A percentile compares a stretch with the other conserved stretches of the same genome.
Evolutionary conservation across 441 rosid species (phyloP).

Genomic region (Erysimum pusillum): DNA sequence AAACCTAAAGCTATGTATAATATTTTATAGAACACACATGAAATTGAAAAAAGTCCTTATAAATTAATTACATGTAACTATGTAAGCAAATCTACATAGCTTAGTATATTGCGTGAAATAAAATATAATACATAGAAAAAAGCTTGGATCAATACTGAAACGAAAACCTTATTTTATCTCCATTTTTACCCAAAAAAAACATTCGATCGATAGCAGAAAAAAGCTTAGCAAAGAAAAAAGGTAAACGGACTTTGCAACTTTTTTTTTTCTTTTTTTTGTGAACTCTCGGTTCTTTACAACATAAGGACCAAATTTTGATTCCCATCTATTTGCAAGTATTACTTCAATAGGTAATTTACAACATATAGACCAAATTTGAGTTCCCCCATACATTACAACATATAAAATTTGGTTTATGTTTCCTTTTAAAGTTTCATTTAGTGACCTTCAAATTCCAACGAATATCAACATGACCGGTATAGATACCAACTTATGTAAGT

Average conservation of each 20-base stretch:
- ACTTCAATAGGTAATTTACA: neutral
- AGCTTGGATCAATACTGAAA: neutral
- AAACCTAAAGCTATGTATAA: constrained; percentile 31
- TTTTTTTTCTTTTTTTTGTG: no score
- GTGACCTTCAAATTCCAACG: neutral
- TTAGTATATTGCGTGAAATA: neutral
- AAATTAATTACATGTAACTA: neutral
- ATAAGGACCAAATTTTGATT: no score
- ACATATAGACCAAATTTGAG: neutral
- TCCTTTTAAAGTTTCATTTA: neutral
- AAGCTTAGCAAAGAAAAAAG: neutral
- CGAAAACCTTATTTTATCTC: neutral
- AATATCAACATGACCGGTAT: neutral
- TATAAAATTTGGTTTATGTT: neutral
- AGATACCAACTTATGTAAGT: neutral
- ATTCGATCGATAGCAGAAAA: neutral
- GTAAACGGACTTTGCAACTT: neutral
- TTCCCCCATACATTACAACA: neutral
- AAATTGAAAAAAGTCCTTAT: neutral
- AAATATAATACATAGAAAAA: no score
- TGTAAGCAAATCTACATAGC: constrained; percentile 2
- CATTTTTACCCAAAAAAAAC: neutral
- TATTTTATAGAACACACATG: constrained; percentile 31
- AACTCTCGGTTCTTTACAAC: no score
- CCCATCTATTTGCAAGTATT: no score